Evolutionary conservation across 208 protist species (phyloP).

Genomic region (Vickermania ingenoplastis): DNA sequence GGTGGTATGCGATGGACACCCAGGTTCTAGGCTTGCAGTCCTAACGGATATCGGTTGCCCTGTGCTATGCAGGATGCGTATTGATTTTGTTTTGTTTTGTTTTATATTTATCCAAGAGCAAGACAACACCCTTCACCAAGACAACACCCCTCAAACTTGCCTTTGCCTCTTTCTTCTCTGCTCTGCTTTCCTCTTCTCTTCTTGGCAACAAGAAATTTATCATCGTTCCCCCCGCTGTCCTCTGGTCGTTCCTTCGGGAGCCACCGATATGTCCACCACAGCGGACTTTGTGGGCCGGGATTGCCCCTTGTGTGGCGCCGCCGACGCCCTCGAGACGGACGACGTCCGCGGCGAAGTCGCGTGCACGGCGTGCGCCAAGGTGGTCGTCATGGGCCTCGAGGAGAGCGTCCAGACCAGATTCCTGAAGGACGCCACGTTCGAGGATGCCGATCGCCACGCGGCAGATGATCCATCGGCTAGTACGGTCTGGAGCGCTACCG

Average conservation of each 20-base stretch:
- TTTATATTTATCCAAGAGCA: too few relatives aligned
- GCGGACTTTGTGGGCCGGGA: slow-evolving; percentile 59
- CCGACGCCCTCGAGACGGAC: slow-evolving; percentile 65
- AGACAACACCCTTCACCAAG: too few relatives aligned
- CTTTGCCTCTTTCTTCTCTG: too few relatives aligned
- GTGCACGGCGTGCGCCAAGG: slow-evolving; percentile 62
- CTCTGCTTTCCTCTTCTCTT: too few relatives aligned
- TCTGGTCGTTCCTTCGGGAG: not conserved
- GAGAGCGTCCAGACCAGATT: slow-evolving; percentile 57
- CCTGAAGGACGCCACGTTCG: slow-evolving; percentile 56
- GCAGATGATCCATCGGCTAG: slow-evolving; percentile 10
- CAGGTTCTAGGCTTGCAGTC: too few relatives aligned
- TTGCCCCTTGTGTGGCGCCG: slow-evolving; percentile 67
- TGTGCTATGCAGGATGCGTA: too few relatives aligned
- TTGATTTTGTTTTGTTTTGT: too few relatives aligned
- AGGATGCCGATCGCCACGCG: slow-evolving; percentile 47
- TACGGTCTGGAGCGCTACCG: not conserved
- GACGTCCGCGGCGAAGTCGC: slow-evolving; percentile 68
- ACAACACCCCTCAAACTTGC: too few relatives aligned
- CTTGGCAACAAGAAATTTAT: too few relatives aligned
- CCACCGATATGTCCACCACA: slow-evolving; percentile 53
- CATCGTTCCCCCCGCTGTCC: not conserved
- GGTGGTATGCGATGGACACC: too few relatives aligned
- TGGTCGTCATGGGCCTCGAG: slow-evolving; percentile 73
- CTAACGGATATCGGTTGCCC: too few relatives aligned